Percentiles rank a stretch among this genome's conserved stretches.
phyloP scores from a whole-genome alignment of 2,329 filamentous ascomycete genomes.

The Dendryphion nanum region DNA sequence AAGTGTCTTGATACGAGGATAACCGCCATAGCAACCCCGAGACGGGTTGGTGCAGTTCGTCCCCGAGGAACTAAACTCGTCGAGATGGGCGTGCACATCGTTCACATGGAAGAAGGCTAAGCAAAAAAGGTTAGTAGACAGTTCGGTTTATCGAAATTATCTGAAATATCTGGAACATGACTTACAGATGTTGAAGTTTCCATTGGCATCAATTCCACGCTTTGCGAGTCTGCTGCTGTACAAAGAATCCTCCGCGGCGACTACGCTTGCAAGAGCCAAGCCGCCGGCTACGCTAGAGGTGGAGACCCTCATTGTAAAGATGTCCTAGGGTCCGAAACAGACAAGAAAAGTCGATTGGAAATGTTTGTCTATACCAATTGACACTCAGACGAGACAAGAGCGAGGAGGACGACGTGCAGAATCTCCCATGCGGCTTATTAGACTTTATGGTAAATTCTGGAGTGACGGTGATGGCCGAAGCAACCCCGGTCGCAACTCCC shows the following conservation, averaged over 20 bases:
- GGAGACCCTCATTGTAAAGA: not conserved
- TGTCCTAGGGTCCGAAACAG: no score
- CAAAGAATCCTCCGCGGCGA: slow-evolving; percentile 26
- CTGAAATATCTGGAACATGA: no score
- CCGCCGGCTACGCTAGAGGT: not conserved
- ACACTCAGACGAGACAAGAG: no score
- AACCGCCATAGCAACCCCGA: slow-evolving; percentile 63
- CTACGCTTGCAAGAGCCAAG: slow-evolving; percentile 15
- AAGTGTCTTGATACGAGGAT: slow-evolving; percentile 62
- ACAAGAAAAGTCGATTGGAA: no score
- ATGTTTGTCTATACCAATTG: no score
- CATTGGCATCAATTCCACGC: slow-evolving; percentile 30
- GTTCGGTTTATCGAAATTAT: no score
- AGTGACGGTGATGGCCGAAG: no score
- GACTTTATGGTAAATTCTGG: no score
- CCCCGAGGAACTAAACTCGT: slow-evolving; percentile 61
- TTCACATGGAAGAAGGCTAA: slow-evolving; percentile 67
- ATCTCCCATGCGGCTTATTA: no score
- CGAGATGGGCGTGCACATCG: slow-evolving; percentile 66
- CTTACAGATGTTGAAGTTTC: slow-evolving; percentile 38
- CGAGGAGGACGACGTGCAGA: no score
- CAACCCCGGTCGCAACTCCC: no score
- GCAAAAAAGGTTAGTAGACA: not conserved
- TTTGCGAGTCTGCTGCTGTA: slow-evolving; percentile 28
- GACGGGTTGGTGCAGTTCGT: slow-evolving; percentile 59